Evolutionary conservation across 225 moss, liverwort and hornwort genomes (phyloP).

Genomic region (Pseudisothecium myosuroides): DNA sequence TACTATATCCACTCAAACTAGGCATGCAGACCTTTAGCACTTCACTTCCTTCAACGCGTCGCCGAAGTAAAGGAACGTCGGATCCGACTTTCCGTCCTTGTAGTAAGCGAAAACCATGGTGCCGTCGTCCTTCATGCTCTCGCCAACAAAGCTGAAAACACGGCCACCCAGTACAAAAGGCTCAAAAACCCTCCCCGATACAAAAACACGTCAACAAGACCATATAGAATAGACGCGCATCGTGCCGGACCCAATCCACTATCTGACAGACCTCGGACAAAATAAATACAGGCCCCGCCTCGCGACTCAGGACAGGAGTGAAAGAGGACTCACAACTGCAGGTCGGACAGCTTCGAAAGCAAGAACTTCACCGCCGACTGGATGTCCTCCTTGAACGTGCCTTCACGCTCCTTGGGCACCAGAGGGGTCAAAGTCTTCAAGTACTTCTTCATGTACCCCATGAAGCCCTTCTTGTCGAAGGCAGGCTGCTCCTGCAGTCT

Average conservation of each 20-base stretch:
- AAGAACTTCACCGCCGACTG: conserved; percentile 64
- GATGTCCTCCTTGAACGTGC: conserved; percentile 44
- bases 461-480: conserved; percentile 73
- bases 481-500: conserved; percentile 91
- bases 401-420: conserved; percentile 45
- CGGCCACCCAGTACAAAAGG: neutral
- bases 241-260: neutral
- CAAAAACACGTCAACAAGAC: no score
- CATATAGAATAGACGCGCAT: no score
- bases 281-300: neutral
- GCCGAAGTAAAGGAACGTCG: conserved; percentile 25
- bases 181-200: neutral
- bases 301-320: neutral
- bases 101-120: conserved; percentile 84
- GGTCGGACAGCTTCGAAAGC: conserved; percentile 45
- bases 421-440: conserved; percentile 47
- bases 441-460: conserved; percentile 65
- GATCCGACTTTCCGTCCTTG: neutral
- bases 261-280: neutral
- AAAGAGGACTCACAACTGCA: conserved; percentile 53
- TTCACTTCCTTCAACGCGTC: conserved; percentile 34
- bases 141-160: conserved; percentile 72
- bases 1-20: neutral
- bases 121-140: conserved; percentile 76
- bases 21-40: neutral